phyloP scores from a whole-genome alignment of 495 filamentous ascomycete genomes.

The Daldinia concentrica region DNA sequence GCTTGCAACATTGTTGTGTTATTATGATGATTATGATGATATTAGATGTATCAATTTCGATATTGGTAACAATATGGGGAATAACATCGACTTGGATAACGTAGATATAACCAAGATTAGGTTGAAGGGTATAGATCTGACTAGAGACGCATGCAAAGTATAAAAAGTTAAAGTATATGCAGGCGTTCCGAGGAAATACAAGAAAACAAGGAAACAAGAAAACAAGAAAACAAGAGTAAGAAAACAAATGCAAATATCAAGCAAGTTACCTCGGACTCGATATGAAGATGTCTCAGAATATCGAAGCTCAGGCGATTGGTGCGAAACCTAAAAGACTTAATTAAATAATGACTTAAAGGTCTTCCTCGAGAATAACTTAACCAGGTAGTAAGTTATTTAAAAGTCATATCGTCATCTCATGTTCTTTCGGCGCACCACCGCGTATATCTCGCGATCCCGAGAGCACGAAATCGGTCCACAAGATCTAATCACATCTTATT shows the following conservation, averaged over 20 bases:
- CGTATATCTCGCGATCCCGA: neutral
- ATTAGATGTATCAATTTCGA: neutral
- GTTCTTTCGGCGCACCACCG: neutral
- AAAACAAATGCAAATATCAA: neutral
- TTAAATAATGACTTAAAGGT: neutral
- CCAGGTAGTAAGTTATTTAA: neutral
- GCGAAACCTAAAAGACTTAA: neutral
- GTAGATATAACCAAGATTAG: neutral
- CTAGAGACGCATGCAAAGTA: neutral
- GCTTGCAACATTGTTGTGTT: slow-evolving; percentile 15
- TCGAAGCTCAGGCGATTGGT: neutral
- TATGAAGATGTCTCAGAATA: neutral
- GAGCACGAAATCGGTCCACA: neutral
- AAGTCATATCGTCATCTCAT: neutral
- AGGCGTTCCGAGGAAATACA: neutral
- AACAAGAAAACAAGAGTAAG: neutral
- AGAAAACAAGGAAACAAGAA: neutral
- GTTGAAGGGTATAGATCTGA: neutral
- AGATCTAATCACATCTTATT: neutral
- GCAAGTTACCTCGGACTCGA: neutral
- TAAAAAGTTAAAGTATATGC: neutral
- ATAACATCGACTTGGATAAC: neutral
- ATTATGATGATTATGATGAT: neutral
- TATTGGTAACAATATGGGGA: neutral
- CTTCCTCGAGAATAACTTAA: neutral